Conservation (phyloP, 2,329 filamentous ascomycete species). For the Neonectria sp. region DNA sequence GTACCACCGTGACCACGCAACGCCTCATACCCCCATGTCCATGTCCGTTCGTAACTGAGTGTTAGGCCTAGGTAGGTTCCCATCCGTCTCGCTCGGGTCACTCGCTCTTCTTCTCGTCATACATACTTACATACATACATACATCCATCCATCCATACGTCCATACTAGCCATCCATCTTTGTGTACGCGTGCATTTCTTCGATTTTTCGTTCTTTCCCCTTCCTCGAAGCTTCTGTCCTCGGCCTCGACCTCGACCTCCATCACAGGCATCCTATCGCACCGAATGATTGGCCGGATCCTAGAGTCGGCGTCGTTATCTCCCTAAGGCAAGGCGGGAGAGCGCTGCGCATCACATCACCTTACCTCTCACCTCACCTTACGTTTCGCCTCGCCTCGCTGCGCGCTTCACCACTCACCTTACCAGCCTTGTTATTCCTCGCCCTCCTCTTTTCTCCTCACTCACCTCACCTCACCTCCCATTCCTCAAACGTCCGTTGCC, state of each 20-base stretch:
- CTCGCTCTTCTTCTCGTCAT: conserved; percentile 4
- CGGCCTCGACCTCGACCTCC: conserved; percentile 5
- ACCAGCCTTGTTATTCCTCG: conserved; percentile 25
- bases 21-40: not conserved
- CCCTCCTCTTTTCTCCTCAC: conserved; percentile 12
- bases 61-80: not conserved
- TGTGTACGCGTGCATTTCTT: conserved; percentile 12
- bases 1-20: conserved; percentile 25
- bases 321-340: conserved; percentile 19
- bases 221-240: conserved; percentile 24
- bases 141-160: not conserved
- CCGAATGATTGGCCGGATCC: conserved; percentile 22
- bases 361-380: conserved; percentile 36
- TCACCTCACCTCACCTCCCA: not conserved
- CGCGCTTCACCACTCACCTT: conserved; percentile 36
- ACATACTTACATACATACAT: conserved; percentile 4
- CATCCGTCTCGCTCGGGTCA: not conserved
- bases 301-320: conserved; percentile 15
- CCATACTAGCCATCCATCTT: not conserved
- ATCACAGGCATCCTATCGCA: conserved; percentile 1
- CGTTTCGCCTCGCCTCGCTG: conserved; percentile 13
- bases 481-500: conserved; percentile 7
- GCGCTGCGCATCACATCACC: conserved; percentile 26
- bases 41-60: conserved; percentile 18
- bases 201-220: conserved; percentile 4